These are phyloP conservation scores for Gloeostereum incarnatum DNA, from an alignment of 768 basidiomycete species.

Conservation along the genomic window DNA sequence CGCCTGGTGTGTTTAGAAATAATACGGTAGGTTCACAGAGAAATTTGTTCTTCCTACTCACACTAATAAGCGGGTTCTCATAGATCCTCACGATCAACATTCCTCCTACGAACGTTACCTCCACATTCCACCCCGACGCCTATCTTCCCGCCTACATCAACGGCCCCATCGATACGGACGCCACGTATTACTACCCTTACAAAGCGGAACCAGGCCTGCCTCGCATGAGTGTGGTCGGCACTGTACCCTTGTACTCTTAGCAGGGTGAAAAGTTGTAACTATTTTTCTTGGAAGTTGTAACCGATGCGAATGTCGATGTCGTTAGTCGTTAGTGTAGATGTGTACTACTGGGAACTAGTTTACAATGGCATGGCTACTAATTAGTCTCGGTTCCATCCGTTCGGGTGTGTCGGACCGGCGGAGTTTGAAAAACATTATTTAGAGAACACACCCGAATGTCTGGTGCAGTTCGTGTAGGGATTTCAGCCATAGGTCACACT, in stretches of 20 bases:
- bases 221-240: slow-evolving; percentile 21
- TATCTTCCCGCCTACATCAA: slow-evolving; percentile 36
- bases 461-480: too few relatives aligned
- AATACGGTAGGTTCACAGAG: slow-evolving; percentile 19
- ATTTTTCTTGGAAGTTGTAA: too few relatives aligned
- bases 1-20: slow-evolving; percentile 28
- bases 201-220: slow-evolving; percentile 17
- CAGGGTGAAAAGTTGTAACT: too few relatives aligned
- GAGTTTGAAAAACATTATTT: too few relatives aligned
- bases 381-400: too few relatives aligned
- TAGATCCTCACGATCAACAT: slow-evolving; percentile 31
- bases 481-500: too few relatives aligned
- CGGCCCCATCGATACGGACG: slow-evolving; percentile 21
- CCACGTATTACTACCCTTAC: slow-evolving; percentile 19
- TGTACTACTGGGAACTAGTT: too few relatives aligned
- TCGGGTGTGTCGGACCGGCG: too few relatives aligned
- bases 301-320: too few relatives aligned
- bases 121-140: slow-evolving; percentile 31
- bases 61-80: not conserved
- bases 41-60: not conserved
- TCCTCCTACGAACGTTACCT: slow-evolving; percentile 19
- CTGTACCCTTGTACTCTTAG: slow-evolving; percentile 34
- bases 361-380: too few relatives aligned
- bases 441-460: too few relatives aligned
- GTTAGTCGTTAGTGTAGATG: too few relatives aligned